phyloP scores from a whole-genome alignment of 768 basidiomycete species.

The Termitomyces heimii region DNA sequence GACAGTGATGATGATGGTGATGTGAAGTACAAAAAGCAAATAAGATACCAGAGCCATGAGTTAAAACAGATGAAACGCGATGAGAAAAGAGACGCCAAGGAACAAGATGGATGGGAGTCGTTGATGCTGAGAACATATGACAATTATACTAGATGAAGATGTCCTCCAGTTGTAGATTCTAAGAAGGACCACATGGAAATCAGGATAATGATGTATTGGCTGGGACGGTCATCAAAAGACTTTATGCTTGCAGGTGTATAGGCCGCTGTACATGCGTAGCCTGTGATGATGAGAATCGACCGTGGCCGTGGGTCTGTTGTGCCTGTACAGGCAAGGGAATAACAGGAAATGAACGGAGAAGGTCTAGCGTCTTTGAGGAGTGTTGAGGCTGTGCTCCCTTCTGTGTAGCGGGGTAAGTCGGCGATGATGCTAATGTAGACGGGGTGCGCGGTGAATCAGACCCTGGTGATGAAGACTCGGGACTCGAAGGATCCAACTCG shows the following conservation, averaged over 20 bases:
- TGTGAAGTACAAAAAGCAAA: conserved; percentile 5
- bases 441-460: conserved; percentile 21
- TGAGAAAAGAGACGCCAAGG: conserved; percentile 4
- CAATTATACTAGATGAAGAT: conserved; percentile 3
- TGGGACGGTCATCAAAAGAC: not conserved
- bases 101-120: not conserved
- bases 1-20: conserved; percentile 5
- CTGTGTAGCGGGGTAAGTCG: conserved; percentile 13
- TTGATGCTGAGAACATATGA: conserved; percentile 12
- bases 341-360: conserved; percentile 41
- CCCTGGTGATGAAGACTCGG: conserved; percentile 28
- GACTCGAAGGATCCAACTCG: conserved; percentile 36
- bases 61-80: conserved; percentile 8
- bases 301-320: conserved; percentile 15
- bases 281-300: conserved; percentile 8
- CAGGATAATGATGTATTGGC: not conserved
- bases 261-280: conserved; percentile 13
- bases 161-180: conserved; percentile 6
- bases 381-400: conserved; percentile 14
- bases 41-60: conserved; percentile 4
- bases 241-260: conserved; percentile 5
- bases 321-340: conserved; percentile 28
- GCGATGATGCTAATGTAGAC: conserved; percentile 19
- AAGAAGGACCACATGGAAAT: not conserved
- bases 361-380: conserved; percentile 33